Conservation (phyloP, 2,329 filamentous ascomycete genomes). For the Cladophialophora bantiana region DNA sequence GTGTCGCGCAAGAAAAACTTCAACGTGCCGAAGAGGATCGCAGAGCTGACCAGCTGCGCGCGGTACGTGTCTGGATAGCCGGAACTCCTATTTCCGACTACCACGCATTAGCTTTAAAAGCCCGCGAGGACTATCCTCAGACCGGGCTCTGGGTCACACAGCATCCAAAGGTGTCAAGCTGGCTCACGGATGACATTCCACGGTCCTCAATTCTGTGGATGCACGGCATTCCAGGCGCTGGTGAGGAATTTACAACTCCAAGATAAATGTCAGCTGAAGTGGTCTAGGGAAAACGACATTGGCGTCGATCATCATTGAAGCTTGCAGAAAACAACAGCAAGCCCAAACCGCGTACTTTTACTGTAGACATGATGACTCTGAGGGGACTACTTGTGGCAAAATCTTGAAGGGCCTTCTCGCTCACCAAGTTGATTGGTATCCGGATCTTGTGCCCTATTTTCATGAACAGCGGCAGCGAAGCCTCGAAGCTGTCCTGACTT, state of each 20-base stretch:
- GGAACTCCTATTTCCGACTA: not conserved
- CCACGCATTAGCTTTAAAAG: slow-evolving; percentile 18
- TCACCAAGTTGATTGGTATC: slow-evolving; percentile 42
- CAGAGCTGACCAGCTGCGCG: not conserved
- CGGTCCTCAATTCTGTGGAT: slow-evolving; percentile 17
- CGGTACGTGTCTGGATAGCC: not conserved
- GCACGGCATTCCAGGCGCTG: slow-evolving; percentile 43
- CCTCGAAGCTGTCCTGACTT: not conserved
- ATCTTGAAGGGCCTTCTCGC: slow-evolving; percentile 46
- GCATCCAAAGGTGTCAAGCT: slow-evolving; percentile 23
- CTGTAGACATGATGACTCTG: slow-evolving; percentile 47
- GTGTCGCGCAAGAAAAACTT: not conserved
- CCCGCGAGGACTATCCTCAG: slow-evolving; percentile 28
- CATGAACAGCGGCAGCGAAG: not conserved
- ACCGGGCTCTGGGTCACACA: slow-evolving; percentile 39
- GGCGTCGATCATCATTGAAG: slow-evolving; percentile 50
- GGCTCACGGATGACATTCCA: slow-evolving; percentile 36
- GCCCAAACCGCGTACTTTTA: slow-evolving; percentile 51
- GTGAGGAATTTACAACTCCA: slow-evolving; percentile 30
- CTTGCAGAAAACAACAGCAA: slow-evolving; percentile 34
- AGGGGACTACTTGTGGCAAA: slow-evolving; percentile 42
- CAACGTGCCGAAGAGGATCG: not conserved
- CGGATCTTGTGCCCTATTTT: slow-evolving; percentile 5
- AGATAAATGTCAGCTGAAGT: slow-evolving; percentile 40
- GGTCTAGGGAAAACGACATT: slow-evolving; percentile 49